phyloP scores from a whole-genome alignment of 768 basidiomycete genomes.

The Asterophora parasitica region DNA sequence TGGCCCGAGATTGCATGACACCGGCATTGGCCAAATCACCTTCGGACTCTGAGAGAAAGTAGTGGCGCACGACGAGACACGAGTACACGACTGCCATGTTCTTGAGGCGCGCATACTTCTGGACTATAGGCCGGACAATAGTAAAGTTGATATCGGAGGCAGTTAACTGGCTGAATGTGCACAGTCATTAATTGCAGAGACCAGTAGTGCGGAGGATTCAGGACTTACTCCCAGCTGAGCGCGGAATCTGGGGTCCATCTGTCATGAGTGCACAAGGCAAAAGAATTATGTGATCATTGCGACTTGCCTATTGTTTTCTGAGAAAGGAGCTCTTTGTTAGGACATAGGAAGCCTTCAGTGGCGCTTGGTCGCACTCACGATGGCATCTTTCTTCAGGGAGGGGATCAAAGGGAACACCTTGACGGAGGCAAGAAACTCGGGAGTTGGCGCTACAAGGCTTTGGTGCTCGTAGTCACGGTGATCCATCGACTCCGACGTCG shows the following conservation, averaged over 20 bases:
- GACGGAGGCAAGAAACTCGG: conserved; percentile 54
- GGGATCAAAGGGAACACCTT: conserved; percentile 82
- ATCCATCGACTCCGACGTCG: conserved; percentile 6
- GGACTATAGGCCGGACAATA: conserved; percentile 70
- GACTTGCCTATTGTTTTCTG: conserved; percentile 42
- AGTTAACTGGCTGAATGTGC: conserved; percentile 58
- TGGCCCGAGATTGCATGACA: conserved; percentile 63
- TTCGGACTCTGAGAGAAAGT: conserved; percentile 68
- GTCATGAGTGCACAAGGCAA: conserved; percentile 14
- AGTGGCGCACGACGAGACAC: conserved; percentile 71
- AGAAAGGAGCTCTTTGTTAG: conserved; percentile 22
- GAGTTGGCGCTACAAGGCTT: conserved; percentile 47
- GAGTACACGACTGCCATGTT: conserved; percentile 75
- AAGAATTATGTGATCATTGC: conserved; percentile 1
- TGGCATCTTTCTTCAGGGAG: conserved; percentile 63
- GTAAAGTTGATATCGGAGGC: conserved; percentile 81
- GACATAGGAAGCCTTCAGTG: conserved; percentile 3
- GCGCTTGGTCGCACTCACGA: conserved; percentile 38
- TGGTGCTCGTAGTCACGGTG: conserved; percentile 41
- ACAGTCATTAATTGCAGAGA: neutral
- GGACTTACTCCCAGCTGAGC: conserved; percentile 73
- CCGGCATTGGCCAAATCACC: conserved; percentile 73
- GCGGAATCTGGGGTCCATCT: conserved; percentile 49
- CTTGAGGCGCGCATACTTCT: conserved; percentile 71
- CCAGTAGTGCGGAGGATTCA: conserved; percentile 3